Percentiles rank a stretch among this genome's conserved stretches.
Conservation (phyloP, 768 basidiomycete species). For the Dendrothele bispora region DNA sequence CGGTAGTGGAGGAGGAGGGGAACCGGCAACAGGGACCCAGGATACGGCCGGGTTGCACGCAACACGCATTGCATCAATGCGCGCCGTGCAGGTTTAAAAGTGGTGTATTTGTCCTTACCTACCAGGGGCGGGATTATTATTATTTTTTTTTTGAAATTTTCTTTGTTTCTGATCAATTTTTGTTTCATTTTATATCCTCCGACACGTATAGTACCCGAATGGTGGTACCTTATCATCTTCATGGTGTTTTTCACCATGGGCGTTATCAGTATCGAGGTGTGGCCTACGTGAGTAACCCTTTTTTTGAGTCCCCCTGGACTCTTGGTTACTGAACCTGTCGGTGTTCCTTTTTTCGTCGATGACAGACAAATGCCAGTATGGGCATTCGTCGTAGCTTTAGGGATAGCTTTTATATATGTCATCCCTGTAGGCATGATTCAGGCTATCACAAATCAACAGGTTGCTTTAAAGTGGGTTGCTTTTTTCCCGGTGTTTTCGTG, state of each 20-base stretch:
- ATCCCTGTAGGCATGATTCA: constrained; percentile 57
- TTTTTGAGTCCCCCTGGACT: constrained; percentile 12
- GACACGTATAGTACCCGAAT: constrained; percentile 50
- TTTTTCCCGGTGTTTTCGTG: too few relatives aligned
- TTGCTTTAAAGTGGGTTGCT: constrained; percentile 47
- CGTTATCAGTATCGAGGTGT: constrained; percentile 58
- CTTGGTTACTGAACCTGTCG: background rate
- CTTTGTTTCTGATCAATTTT: too few relatives aligned
- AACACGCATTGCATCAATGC: too few relatives aligned
- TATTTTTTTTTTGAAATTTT: background rate
- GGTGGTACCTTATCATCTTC: constrained; percentile 47
- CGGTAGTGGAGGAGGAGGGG: too few relatives aligned
- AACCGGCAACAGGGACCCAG: too few relatives aligned
- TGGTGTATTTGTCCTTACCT: too few relatives aligned
- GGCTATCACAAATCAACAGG: constrained; percentile 78
- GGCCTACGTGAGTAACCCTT: constrained; percentile 46
- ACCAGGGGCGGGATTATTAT: too few relatives aligned
- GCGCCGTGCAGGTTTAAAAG: too few relatives aligned
- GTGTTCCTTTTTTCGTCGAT: constrained; percentile 20
- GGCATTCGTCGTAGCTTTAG: constrained; percentile 56
- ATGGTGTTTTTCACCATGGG: constrained; percentile 57
- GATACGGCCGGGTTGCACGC: too few relatives aligned
- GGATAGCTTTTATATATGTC: constrained; percentile 25
- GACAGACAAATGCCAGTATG: constrained; percentile 56
- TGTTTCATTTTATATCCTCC: too few relatives aligned